Conservation (phyloP, 768 basidiomycete species). For the Leccinum disarticulatum region DNA sequence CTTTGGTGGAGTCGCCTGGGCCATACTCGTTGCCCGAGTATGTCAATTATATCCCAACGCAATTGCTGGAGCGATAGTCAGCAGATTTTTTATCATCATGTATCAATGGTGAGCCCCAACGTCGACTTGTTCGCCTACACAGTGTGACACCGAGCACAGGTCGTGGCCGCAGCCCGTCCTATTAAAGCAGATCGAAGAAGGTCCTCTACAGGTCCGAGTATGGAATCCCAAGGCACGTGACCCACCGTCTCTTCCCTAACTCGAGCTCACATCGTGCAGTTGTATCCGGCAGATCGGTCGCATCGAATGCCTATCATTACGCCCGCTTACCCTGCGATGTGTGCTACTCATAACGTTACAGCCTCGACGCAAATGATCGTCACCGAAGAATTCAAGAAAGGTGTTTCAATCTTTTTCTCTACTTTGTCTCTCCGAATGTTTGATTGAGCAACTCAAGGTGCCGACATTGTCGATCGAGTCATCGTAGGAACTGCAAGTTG, state of each 20-base stretch:
- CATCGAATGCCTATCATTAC: constrained; percentile 99
- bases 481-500: constrained; percentile 80
- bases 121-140: background rate
- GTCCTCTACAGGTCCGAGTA: constrained; percentile 87
- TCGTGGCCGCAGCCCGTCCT: constrained; percentile 98
- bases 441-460: constrained; percentile 51
- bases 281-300: constrained; percentile 89
- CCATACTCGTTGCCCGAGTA: constrained; percentile 97
- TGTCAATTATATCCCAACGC: constrained; percentile 98
- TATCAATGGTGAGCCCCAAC: constrained; percentile 81
- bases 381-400: constrained; percentile 93
- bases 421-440: background rate
- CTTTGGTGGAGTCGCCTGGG: constrained; percentile 98
- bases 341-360: constrained; percentile 97
- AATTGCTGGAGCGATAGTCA: constrained; percentile 91
- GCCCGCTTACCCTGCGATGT: constrained; percentile 98
- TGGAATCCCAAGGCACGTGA: constrained; percentile 91
- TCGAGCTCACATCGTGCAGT: constrained; percentile 39
- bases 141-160: constrained; percentile 47
- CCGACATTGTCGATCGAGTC: constrained; percentile 92
- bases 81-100: constrained; percentile 98
- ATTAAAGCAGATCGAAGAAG: constrained; percentile 94
- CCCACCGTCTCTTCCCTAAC: too few relatives aligned
- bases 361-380: constrained; percentile 94
- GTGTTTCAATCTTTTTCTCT: constrained; percentile 35